Evolutionary conservation across 805 yeast species (phyloP).

Genomic region (Phaffomyces opuntiae): DNA sequence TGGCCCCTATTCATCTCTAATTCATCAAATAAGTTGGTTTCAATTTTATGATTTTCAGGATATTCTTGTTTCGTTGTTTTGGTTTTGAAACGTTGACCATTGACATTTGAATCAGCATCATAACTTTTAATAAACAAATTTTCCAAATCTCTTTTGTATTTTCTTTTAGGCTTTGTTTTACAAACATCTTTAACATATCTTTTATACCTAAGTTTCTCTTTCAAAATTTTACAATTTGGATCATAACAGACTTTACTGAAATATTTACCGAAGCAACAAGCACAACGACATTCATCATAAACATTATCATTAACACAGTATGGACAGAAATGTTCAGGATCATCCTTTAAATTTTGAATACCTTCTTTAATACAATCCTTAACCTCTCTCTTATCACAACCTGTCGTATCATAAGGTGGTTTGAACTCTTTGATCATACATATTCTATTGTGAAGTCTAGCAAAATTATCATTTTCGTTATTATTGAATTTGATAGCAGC

Average conservation of each 20-base stretch:
- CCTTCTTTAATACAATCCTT: conserved; percentile 20
- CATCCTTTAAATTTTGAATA: conserved; percentile 13
- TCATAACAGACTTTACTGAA: conserved; percentile 22
- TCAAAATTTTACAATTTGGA: conserved; percentile 16
- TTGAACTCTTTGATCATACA: conserved; percentile 16
- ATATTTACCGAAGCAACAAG: conserved; percentile 22
- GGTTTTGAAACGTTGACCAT: conserved; percentile 4
- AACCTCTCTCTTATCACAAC: conserved; percentile 16
- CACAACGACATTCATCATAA: conserved; percentile 24
- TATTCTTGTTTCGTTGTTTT: not conserved
- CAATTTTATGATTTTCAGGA: not conserved
- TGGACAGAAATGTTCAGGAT: conserved; percentile 21
- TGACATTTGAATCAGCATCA: not conserved
- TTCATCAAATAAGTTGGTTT: not conserved
- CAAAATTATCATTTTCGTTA: conserved; percentile 19
- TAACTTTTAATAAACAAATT: not conserved
- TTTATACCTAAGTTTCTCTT: conserved; percentile 21
- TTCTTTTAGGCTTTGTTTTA: conserved; percentile 15
- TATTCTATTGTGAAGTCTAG: conserved; percentile 13
- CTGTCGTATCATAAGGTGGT: conserved; percentile 18
- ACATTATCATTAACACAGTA: conserved; percentile 22
- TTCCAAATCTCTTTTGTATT: conserved; percentile 5
- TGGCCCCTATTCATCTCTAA: conserved; percentile 1
- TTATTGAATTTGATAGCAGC: conserved; percentile 13
- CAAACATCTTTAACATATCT: conserved; percentile 21